Evolutionary conservation across 495 filamentous ascomycete genomes (phyloP).

Genomic region (Penicillium pancosmium): DNA sequence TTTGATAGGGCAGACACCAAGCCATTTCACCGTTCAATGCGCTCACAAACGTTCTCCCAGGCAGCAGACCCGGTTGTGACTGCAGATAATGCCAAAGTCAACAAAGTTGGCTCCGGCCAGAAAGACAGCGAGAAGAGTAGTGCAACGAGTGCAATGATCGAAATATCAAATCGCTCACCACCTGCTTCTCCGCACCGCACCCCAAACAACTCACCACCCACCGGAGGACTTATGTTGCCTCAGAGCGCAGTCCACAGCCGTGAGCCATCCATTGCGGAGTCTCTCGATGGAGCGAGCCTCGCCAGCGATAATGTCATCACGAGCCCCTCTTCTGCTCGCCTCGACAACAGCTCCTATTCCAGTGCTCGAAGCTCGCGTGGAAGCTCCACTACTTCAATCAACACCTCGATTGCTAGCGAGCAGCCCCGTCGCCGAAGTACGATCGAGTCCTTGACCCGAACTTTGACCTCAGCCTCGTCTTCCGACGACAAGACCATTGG

Average conservation of each 20-base stretch:
- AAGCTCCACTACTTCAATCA: constrained; percentile 35
- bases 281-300: constrained; percentile 31
- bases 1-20: constrained; percentile 37
- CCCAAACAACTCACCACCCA: constrained; percentile 53
- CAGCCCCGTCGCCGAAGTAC: constrained; percentile 40
- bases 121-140: constrained; percentile 52
- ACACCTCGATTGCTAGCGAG: constrained; percentile 34
- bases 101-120: constrained; percentile 48
- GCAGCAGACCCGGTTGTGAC: constrained; percentile 65
- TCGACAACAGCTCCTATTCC: constrained; percentile 29
- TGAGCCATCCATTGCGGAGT: constrained; percentile 37
- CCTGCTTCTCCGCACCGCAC: constrained; percentile 58
- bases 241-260: constrained; percentile 32
- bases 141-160: constrained; percentile 65
- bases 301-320: constrained; percentile 19
- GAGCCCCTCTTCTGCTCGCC: constrained; percentile 34
- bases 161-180: constrained; percentile 63
- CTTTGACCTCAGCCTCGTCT: constrained; percentile 28
- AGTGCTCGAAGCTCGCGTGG: constrained; percentile 35
- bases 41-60: constrained; percentile 65
- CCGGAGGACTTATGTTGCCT: constrained; percentile 32
- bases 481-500: constrained; percentile 40
- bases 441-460: constrained; percentile 45
- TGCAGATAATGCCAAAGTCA: constrained; percentile 62
- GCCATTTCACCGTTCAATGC: constrained; percentile 57